These are phyloP conservation scores for Diutina scorzettiae DNA, from an alignment of 1,139 yeast species.

Conservation along the genomic window DNA sequence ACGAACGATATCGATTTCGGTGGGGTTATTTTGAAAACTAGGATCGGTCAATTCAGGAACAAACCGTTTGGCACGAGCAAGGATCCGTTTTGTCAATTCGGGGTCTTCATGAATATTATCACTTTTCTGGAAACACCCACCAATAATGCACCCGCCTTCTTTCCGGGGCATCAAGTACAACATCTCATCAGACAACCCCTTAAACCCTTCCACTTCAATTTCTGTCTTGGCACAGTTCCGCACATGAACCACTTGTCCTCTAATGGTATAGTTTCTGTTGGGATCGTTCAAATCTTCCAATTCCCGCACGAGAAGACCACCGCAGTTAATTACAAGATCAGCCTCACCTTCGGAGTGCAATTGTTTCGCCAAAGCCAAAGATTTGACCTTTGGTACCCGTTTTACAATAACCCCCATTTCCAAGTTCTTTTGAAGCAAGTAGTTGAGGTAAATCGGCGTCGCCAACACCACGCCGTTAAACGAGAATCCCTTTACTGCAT, in stretches of 20 bases:
- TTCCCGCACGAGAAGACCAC: conserved; percentile 27
- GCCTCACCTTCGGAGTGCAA: conserved; percentile 13
- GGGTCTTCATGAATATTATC: conserved; percentile 19
- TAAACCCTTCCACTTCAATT: conserved; percentile 19
- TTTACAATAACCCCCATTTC: conserved; percentile 24
- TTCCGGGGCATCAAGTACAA: conserved; percentile 40
- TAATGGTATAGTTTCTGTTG: conserved; percentile 18
- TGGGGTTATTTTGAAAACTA: conserved; percentile 14
- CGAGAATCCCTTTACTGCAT: conserved; percentile 33
- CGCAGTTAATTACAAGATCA: conserved; percentile 31
- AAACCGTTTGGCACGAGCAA: conserved; percentile 26
- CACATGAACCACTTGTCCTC: conserved; percentile 28
- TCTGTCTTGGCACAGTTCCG: conserved; percentile 11
- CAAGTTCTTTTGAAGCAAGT: conserved; percentile 26
- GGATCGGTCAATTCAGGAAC: conserved; percentile 32
- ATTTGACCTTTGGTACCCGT: conserved; percentile 14
- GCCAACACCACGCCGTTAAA: conserved; percentile 39
- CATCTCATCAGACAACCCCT: conserved; percentile 23
- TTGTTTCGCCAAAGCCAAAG: conserved; percentile 10
- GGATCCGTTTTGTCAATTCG: conserved; percentile 25
- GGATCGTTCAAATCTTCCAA: conserved; percentile 11
- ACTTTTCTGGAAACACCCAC: conserved; percentile 31
- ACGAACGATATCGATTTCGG: conserved; percentile 18
- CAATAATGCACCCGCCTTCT: conserved; percentile 43
- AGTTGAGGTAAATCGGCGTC: conserved; percentile 37